phyloP scores from a whole-genome alignment of 116 monocot genomes.

The Zostera marina region DNA sequence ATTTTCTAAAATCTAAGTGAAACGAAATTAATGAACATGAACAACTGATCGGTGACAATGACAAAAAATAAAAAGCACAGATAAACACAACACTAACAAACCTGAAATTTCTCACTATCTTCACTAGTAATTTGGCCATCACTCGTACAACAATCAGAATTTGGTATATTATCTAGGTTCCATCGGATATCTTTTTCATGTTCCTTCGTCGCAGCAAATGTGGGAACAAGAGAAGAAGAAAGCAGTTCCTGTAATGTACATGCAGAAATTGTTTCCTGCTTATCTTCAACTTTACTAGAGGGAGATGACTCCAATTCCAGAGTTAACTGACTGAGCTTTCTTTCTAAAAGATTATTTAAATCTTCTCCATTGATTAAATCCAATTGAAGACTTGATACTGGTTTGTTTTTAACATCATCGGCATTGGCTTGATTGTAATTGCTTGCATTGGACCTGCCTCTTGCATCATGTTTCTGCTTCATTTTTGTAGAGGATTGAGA shows the following conservation, averaged over 20 bases:
- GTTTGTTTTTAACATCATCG: slow-evolving; percentile 12
- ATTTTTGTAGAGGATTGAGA: slow-evolving; percentile 8
- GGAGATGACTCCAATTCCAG: slow-evolving; percentile 15
- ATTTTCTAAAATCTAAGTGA: too few species aligned
- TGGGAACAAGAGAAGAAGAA: slow-evolving; percentile 9
- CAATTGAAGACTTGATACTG: slow-evolving; percentile 9
- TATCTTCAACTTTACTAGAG: background rate
- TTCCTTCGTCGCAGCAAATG: background rate
- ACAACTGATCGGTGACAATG: too few species aligned
- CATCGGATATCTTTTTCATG: background rate
- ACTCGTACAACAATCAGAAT: slow-evolving; percentile 9
- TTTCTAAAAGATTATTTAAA: slow-evolving; percentile 55
- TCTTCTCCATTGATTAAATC: slow-evolving; percentile 49
- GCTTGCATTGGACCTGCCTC: slow-evolving; percentile 9
- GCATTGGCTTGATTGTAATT: slow-evolving; percentile 10
- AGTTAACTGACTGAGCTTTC: slow-evolving; percentile 53
- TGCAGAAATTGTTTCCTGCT: background rate
- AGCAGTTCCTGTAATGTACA: slow-evolving; percentile 12
- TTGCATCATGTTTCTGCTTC: slow-evolving; percentile 21
- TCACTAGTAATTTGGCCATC: slow-evolving; percentile 13
- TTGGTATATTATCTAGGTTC: background rate
- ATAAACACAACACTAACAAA: slow-evolving; percentile 4
- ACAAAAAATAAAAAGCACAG: background rate
- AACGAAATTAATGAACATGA: too few species aligned
- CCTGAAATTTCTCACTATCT: slow-evolving; percentile 16